Evolutionary conservation across 2,329 filamentous ascomycete genomes (phyloP), one percentile per base, ranked within the genome.

Genomic region (Trichoderma oligosporum): DNA sequence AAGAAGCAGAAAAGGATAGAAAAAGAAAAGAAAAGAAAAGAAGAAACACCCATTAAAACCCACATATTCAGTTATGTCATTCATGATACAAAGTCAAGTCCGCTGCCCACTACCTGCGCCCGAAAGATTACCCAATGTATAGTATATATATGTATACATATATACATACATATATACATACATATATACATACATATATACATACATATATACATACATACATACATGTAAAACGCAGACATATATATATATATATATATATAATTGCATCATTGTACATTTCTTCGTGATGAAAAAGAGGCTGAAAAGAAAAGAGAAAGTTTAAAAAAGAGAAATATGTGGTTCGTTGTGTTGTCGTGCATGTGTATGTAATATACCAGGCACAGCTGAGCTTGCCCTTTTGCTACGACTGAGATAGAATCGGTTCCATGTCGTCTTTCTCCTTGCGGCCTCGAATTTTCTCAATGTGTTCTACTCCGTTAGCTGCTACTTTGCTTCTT

Each of bases 381-480:
- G n/a, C n/a, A n/a, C n/a, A n/a, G n/a, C n/a, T n/a, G n/a, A n/a
- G n/a, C n/a, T n/a, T n/a, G n/a, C n/a, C 27, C 27, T 11, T 31
- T 31, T 6, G 6, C 27, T 11, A 31, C 27, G 27, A 5, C 18
- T 33, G 46, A 29, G 51, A 31, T 7, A 38, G 12, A 7, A 22
- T 24, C 31, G 41, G 27, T 12, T 55, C 41, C 31, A 46, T 16
- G 7, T 46, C 41, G 16, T 36, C 41, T 4, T 20, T 29, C 9
- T 31, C 24, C 33, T 29, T 54, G 8, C 39, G 41, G 20, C 51
- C 39, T 9, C 33, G 25, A 18, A 45, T 27, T 27, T 44, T 45
- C 14, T 55, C 51, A 6, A 55, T 46, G n/a, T 55, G 51, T 14
- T 57, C 29, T 20, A 57, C 39, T 3, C 14, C 33, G 18, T 38